These are phyloP conservation scores for Kondoa malvinella DNA, from an alignment of 768 basidiomycete species.

Conservation along the genomic window DNA sequence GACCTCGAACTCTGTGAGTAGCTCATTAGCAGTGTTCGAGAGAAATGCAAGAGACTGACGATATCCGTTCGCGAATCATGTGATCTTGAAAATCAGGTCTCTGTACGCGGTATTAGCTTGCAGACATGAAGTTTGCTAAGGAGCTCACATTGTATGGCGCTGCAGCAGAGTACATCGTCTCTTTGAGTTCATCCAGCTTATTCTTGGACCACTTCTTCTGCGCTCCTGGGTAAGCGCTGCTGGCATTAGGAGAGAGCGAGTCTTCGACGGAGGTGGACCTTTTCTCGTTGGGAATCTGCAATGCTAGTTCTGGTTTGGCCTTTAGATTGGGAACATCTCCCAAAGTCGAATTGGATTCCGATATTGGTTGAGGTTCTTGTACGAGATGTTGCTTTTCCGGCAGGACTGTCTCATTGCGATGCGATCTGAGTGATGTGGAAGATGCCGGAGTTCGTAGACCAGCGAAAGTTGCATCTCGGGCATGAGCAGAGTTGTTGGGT, in stretches of 20 bases:
- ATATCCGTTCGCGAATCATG: constrained; percentile 89
- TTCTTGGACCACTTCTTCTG: background rate
- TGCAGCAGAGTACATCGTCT: background rate
- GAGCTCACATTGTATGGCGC: constrained; percentile 2
- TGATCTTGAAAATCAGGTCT: constrained; percentile 32
- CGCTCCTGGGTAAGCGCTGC: background rate
- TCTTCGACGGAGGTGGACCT: background rate
- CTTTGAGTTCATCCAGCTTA: background rate
- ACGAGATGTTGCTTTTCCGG: background rate
- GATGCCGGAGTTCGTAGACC: background rate
- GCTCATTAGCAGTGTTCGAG: no score
- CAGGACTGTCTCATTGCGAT: background rate
- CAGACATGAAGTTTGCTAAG: constrained; percentile 24
- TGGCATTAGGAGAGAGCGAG: background rate
- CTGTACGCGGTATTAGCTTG: constrained; percentile 19
- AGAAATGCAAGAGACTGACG: no score
- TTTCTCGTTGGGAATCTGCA: constrained; percentile 7
- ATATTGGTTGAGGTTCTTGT: background rate
- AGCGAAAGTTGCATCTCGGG: background rate
- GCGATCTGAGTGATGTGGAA: background rate
- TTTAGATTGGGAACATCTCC: background rate
- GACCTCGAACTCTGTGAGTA: constrained; percentile 56
- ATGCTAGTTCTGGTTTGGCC: constrained; percentile 2
- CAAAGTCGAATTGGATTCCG: background rate
- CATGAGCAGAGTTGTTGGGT: background rate